Conservation (phyloP, 169 alveolate genomes). For the Condylostoma magnum region DNA sequence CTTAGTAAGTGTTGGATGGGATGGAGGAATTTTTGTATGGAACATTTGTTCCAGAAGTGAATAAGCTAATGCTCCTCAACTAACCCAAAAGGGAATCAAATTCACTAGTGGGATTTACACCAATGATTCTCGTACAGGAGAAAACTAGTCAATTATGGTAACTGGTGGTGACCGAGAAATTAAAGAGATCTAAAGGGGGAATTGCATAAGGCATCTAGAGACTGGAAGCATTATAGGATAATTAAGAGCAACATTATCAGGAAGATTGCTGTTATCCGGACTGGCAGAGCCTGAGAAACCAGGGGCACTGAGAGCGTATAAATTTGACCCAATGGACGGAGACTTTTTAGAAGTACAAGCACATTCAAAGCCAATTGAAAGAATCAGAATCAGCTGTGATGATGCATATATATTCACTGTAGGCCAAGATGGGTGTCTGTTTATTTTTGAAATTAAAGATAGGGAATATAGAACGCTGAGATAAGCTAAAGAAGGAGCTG, state of each 20-base stretch:
- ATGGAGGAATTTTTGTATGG: constrained; percentile 88
- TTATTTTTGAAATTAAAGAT: constrained; percentile 82
- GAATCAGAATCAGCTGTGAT: constrained; percentile 79
- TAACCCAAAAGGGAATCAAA: constrained; percentile 47
- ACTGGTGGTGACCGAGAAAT: constrained; percentile 69
- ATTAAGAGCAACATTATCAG: constrained; percentile 56
- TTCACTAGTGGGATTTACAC: constrained; percentile 39
- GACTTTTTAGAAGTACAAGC: constrained; percentile 79
- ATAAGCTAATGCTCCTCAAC: not conserved
- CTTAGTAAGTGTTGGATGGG: constrained; percentile 86
- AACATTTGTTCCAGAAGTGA: constrained; percentile 39
- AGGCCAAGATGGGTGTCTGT: constrained; percentile 87
- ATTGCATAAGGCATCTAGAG: constrained; percentile 20
- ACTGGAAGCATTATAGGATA: constrained; percentile 49
- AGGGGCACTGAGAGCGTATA: constrained; percentile 72
- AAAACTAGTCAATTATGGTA: constrained; percentile 24
- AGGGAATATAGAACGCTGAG: constrained; percentile 50
- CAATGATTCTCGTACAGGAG: constrained; percentile 15
- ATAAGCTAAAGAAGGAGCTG: constrained; percentile 63
- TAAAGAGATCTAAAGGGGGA: constrained; percentile 40
- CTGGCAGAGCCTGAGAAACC: constrained; percentile 70
- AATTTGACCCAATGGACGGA: constrained; percentile 67
- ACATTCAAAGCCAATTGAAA: constrained; percentile 76
- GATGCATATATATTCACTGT: constrained; percentile 81
- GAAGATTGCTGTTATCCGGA: constrained; percentile 66